A percentile compares a stretch with the other conserved stretches of the same genome.
phyloP scores from a whole-genome alignment of 495 filamentous ascomycete genomes.

The Aspergillus diversus region DNA sequence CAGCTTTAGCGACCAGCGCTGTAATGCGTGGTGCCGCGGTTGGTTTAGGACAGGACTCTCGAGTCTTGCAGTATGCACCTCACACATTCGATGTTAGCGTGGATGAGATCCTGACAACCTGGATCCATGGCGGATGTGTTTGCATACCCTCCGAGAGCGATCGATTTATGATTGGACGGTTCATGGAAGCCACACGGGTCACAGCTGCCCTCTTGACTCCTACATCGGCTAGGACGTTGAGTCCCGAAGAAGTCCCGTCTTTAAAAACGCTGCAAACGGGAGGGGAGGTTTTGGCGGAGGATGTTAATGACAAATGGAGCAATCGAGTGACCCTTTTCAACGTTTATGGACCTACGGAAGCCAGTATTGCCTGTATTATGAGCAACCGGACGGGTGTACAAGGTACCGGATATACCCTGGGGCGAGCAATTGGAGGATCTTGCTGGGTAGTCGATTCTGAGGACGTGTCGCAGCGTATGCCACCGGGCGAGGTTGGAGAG shows the following conservation, averaged over 20 bases:
- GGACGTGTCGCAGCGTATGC: background rate
- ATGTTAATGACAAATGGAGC: slow-evolving; percentile 14
- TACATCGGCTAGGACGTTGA: slow-evolving; percentile 9
- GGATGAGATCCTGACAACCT: slow-evolving; percentile 33
- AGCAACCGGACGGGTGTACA: slow-evolving; percentile 1
- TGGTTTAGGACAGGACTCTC: slow-evolving; percentile 16
- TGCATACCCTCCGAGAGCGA: slow-evolving; percentile 46
- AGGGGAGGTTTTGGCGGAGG: slow-evolving; percentile 12
- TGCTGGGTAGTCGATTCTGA: slow-evolving; percentile 14
- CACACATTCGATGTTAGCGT: slow-evolving; percentile 48
- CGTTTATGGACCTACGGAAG: slow-evolving; percentile 16
- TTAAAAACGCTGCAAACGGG: slow-evolving; percentile 4
- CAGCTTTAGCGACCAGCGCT: slow-evolving; percentile 8
- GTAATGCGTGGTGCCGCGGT: slow-evolving; percentile 4
- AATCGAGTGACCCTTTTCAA: slow-evolving; percentile 12
- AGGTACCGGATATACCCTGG: slow-evolving; percentile 3
- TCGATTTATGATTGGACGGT: slow-evolving; percentile 6
- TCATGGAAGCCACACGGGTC: slow-evolving; percentile 10
- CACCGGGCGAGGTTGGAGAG: slow-evolving; percentile 12
- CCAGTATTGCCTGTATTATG: slow-evolving; percentile 9
- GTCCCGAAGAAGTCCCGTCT: slow-evolving; percentile 9
- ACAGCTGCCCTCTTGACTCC: slow-evolving; percentile 15
- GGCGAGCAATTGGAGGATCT: slow-evolving; percentile 8
- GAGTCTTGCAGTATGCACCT: slow-evolving; percentile 49
- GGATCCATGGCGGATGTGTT: slow-evolving; percentile 29